Conservation (phyloP, 208 protist species). For the Trypanosoma cruzi region DNA sequence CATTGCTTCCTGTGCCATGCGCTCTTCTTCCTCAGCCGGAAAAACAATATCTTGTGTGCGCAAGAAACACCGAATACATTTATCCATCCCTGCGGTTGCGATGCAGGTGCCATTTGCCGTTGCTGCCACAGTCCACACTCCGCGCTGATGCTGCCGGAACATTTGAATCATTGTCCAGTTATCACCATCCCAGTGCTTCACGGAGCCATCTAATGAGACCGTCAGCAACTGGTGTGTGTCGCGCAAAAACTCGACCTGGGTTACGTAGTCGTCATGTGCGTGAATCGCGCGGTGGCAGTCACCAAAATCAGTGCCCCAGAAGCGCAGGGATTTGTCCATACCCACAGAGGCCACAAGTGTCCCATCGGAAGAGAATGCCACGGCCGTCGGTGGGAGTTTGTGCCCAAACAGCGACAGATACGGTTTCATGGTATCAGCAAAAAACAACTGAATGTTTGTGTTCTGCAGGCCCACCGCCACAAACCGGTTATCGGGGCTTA, state of each 20-base stretch:
- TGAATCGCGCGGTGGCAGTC: slow-evolving; percentile 98
- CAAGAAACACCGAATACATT: slow-evolving; percentile 79
- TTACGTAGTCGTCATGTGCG: slow-evolving; percentile 98
- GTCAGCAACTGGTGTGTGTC: slow-evolving; percentile 99
- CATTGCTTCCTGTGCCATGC: slow-evolving; percentile 84
- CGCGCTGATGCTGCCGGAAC: slow-evolving; percentile 77
- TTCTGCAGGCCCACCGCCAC: slow-evolving; percentile 97
- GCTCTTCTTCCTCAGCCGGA: slow-evolving; percentile 88
- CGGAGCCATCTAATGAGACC: slow-evolving; percentile 90
- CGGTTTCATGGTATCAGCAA: slow-evolving; percentile 97
- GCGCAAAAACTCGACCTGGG: slow-evolving; percentile 94
- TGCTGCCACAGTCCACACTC: slow-evolving; percentile 67
- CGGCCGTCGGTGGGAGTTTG: slow-evolving; percentile 95
- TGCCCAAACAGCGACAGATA: slow-evolving; percentile 99
- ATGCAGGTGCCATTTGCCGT: slow-evolving; percentile 82
- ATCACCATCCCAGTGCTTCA: slow-evolving; percentile 99
- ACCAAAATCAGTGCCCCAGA: slow-evolving; percentile 98
- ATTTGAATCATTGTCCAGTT: slow-evolving; percentile 93
- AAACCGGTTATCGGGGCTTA: slow-evolving; percentile 83
- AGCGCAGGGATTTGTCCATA: slow-evolving; percentile 99
- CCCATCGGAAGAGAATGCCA: slow-evolving; percentile 95
- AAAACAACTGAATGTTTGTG: slow-evolving; percentile 98
- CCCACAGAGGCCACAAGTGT: slow-evolving; percentile 95
- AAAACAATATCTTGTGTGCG: slow-evolving; percentile 92
- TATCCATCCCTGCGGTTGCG: slow-evolving; percentile 73